Evolutionary conservation across 1,284 basidiomycete species (phyloP), one percentile per base, ranked within the genome.

Genomic region (Apiotrichum mycotoxinovorans): DNA sequence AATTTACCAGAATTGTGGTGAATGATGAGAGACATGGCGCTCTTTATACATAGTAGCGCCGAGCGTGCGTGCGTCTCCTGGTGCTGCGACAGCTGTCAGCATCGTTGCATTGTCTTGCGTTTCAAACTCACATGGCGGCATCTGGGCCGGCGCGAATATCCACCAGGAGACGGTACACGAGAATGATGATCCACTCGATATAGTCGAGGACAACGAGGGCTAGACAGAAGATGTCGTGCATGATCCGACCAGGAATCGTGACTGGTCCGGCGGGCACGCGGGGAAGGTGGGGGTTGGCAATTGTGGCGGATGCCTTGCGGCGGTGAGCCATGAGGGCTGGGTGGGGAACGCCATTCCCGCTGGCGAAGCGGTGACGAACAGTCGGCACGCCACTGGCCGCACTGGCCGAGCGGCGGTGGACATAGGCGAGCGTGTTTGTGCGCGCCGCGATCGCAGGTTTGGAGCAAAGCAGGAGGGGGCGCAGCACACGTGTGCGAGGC

Each of bases 201-300:
- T 64, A 67, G 44, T 70, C 65, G 47, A 66, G 45, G 23, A 61
- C 47, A 20, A 70, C 59, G 25, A 62, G 58, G n/a, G 64, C 14
- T 46, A 62, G 56, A 43, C 66, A 67, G 51, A 70, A 56, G 8
- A 66, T 20, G 52, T 70, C 69, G 55, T 70, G 66, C 33, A 66
- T 60, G 23, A 69, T 30, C 38, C 61, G 60, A 3, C 59, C 69
- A 12, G 67, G 66, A 11, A 70, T 63, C 14, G 67, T 66, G 22
- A 37, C 38, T 3, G 58, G 52, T 4, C 43, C 27, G n/a, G 27
- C 33, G 18, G 23, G 23, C 4, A 18, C 30, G 5, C 25, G 38
- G 22, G 23, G 33, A 4, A 40, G 27, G 34, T 22, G 20, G n/a
- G 37, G 26, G 18, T 37, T 22, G 33, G 4, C 20, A 7, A 47